These are phyloP conservation scores for Syncephalastrum sp. DNA, from an alignment of 371 early-diverging fungal species.

Conservation along the genomic window DNA sequence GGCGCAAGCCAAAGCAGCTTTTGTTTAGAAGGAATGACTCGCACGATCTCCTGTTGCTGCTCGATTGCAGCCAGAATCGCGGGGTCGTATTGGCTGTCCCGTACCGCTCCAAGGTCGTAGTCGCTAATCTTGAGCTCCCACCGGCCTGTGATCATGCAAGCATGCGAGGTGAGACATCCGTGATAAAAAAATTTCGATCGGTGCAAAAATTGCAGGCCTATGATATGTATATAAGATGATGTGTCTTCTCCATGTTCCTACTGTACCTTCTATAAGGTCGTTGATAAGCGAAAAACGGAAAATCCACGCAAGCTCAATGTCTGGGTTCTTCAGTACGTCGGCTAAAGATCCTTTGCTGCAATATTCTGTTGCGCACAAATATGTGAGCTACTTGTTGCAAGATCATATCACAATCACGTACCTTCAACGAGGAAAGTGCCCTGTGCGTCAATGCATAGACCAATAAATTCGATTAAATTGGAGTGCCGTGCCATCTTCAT, in stretches of 20 bases:
- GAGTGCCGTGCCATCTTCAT: conserved; percentile 36
- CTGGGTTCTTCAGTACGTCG: conserved; percentile 44
- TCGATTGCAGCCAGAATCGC: neutral
- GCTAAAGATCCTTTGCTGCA: conserved; percentile 50
- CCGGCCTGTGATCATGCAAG: conserved; percentile 46
- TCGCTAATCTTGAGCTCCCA: conserved; percentile 55
- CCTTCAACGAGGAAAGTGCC: conserved; percentile 44
- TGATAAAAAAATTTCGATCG: conserved; percentile 48
- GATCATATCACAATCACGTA: neutral
- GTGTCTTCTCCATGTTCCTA: too few species aligned
- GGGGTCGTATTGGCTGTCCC: conserved; percentile 28
- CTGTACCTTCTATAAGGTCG: conserved; percentile 40
- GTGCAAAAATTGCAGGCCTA: conserved; percentile 49
- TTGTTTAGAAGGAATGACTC: conserved; percentile 10
- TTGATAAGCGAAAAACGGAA: conserved; percentile 53
- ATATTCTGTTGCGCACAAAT: conserved; percentile 21
- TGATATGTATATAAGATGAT: neutral
- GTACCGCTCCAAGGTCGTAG: conserved; percentile 40
- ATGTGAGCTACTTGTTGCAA: neutral
- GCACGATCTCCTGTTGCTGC: neutral
- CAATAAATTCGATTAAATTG: conserved; percentile 44
- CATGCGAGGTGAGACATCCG: conserved; percentile 42
- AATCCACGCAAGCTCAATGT: conserved; percentile 52
- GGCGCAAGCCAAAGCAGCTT: conserved; percentile 51
- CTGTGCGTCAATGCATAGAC: conserved; percentile 38